A percentile compares a stretch with the other conserved stretches of the same genome.
phyloP scores from a whole-genome alignment of 176 grass and related monocot genomes.

The Oryza coarctata region DNA sequence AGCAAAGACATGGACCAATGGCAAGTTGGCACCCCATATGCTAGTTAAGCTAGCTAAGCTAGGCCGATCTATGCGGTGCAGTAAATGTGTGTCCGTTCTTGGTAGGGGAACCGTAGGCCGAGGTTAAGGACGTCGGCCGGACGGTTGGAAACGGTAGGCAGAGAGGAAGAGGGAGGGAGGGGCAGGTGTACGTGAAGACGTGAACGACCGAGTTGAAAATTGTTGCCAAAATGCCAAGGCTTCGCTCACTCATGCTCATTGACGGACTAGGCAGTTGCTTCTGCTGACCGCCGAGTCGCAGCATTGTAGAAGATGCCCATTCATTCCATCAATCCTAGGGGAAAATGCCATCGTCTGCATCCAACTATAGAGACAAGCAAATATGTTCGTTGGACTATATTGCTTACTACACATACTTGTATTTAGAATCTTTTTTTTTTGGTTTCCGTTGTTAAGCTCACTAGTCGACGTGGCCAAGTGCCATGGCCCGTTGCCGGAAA shows the following conservation, averaged over 20 bases:
- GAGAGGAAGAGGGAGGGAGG: too few species aligned
- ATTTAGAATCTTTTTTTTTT: too few species aligned
- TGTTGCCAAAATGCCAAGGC: not conserved
- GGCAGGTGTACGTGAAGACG: not conserved
- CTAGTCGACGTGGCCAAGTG: not conserved
- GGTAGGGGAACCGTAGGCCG: not conserved
- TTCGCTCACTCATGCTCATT: not conserved
- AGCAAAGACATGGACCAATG: not conserved
- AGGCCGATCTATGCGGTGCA: not conserved
- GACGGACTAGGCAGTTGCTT: not conserved
- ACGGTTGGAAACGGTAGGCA: not conserved
- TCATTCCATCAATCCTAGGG: too few species aligned
- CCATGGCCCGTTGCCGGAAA: not conserved
- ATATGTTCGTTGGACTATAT: too few species aligned
- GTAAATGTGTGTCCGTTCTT: constrained; percentile 2
- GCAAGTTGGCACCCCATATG: not conserved
- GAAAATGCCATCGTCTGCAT: too few species aligned
- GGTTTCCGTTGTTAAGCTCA: too few species aligned
- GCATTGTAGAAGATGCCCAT: too few species aligned
- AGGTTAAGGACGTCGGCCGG: not conserved
- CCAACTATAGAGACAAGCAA: too few species aligned
- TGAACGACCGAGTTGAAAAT: not conserved
- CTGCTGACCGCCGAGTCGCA: not conserved
- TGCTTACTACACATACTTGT: too few species aligned
- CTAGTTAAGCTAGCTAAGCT: not conserved